These are phyloP conservation scores for Triticum dicoccoides DNA, from an alignment of 176 grass and related monocot species.

Conservation along the genomic window DNA sequence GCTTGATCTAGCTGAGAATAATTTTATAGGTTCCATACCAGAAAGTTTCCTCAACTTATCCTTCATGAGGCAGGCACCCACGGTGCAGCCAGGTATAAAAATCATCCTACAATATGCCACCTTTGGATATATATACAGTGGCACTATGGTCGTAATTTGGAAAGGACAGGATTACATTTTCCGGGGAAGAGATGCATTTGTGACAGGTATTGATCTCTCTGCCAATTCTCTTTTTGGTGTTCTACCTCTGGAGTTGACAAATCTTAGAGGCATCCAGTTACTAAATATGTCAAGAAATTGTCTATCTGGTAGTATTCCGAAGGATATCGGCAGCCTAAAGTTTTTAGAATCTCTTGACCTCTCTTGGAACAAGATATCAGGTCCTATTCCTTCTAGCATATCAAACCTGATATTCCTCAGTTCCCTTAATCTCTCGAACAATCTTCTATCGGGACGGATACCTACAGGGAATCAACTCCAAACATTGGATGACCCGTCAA, in stretches of 20 bases:
- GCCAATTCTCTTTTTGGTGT: too few relatives aligned
- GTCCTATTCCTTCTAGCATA: conserved; percentile 22
- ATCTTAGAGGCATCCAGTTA: too few relatives aligned
- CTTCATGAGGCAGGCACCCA: neutral
- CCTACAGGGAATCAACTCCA: conserved; percentile 8
- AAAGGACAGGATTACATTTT: neutral
- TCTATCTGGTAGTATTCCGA: too few relatives aligned
- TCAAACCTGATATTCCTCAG: neutral
- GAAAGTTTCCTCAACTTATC: neutral
- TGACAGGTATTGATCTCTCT: too few relatives aligned
- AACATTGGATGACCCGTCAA: conserved; percentile 16
- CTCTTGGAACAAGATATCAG: neutral
- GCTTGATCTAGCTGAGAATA: conserved; percentile 26
- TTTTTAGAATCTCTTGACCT: too few relatives aligned
- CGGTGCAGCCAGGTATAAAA: neutral
- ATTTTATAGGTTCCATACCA: conserved; percentile 5
- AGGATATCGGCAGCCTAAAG: too few relatives aligned
- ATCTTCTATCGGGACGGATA: conserved; percentile 16
- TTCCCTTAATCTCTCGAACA: neutral
- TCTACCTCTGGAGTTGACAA: too few relatives aligned
- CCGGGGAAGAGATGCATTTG: too few relatives aligned
- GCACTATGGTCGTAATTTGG: neutral
- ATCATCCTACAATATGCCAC: too few relatives aligned
- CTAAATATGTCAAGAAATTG: too few relatives aligned
- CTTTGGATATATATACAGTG: too few relatives aligned